Base-by-base conservation (phyloP, 345 rosid species). In the Citropsis articulata region DNA sequence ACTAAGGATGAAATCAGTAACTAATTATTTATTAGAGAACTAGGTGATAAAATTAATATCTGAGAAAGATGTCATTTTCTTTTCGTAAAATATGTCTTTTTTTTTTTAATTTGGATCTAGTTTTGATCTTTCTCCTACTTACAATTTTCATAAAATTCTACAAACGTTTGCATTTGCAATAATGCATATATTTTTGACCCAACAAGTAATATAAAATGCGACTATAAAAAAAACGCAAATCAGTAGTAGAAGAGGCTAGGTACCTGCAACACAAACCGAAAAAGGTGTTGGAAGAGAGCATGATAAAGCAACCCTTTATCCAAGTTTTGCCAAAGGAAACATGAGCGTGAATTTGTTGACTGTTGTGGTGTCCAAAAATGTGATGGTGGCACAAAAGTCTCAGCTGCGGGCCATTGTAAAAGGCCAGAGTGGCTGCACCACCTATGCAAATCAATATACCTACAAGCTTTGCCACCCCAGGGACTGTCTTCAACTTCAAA, bases 231-330 rank as follows among this genome's bases (percentile, higher is more conserved):
- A 45, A 45, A 45, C 50, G 13, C 4, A 45, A 45, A 45, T 45
- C 50, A 16, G 2, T 8, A 53, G 22, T 59, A 59, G 62, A 24
- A n/a, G 27, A n/a, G 27, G 61, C 10, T 56, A 19, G 25, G 1
- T 82, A 93, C 98, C 99, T 95, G 98, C 72, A 96, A 77, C 99
- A 96, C 45, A 96, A 70, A 40, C 91, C 98, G 92, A 93, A 95
- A 27, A 73, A 82, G 31, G 75, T 75, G 81, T 91, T 91, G 83
- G 98, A 88, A 59, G 77, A 55, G 81, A 96, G 78, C 98, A 93
- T 91, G 81, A 96, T 89, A 81, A 92, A 86, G 89, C 90, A 86
- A 27, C 99, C 99, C 79, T 87, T 96, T 55, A 93, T 83, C 99
- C 99, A 93, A 1, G 88, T 84, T 48, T 82, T 80, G 27, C 84